phyloP scores from a whole-genome alignment of 768 basidiomycete species.

The Podaxis rugospora region DNA sequence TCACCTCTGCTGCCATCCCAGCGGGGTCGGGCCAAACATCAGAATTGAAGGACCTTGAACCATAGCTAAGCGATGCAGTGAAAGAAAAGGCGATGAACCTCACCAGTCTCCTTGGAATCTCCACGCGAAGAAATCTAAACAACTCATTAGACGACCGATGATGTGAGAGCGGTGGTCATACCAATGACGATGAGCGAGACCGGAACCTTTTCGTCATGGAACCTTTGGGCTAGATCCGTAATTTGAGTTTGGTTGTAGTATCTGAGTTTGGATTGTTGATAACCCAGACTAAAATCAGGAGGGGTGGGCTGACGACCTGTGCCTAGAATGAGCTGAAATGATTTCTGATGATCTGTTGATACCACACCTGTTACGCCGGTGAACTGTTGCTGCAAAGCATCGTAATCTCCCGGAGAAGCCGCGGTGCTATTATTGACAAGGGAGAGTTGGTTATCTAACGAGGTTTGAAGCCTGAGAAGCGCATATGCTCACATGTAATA shows the following conservation, averaged over 20 bases:
- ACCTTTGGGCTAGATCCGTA: conserved; percentile 28
- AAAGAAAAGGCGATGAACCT: neutral
- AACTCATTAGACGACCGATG: neutral
- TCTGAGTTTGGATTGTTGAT: conserved; percentile 33
- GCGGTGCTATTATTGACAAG: conserved; percentile 21
- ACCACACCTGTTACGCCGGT: conserved; percentile 29
- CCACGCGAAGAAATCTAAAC: conserved; percentile 31
- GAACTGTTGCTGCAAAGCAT: conserved; percentile 30
- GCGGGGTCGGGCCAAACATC: conserved; percentile 31
- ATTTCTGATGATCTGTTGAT: neutral
- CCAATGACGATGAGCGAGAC: conserved; percentile 33
- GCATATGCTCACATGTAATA: conserved; percentile 26
- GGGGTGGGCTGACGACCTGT: conserved; percentile 31
- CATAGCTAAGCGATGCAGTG: neutral
- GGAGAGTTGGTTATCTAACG: neutral
- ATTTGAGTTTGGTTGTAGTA: conserved; percentile 32
- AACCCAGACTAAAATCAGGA: conserved; percentile 31
- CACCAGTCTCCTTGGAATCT: conserved; percentile 35
- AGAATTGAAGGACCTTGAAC: conserved; percentile 28
- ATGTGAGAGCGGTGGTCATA: conserved; percentile 4
- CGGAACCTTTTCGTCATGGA: conserved; percentile 31
- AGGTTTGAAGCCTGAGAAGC: neutral
- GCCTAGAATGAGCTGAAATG: neutral
- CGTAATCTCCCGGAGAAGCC: conserved; percentile 31
- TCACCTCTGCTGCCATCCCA: conserved; percentile 28